phyloP scores from a whole-genome alignment of 106 monocot species.

The Vanilla planifolia region DNA sequence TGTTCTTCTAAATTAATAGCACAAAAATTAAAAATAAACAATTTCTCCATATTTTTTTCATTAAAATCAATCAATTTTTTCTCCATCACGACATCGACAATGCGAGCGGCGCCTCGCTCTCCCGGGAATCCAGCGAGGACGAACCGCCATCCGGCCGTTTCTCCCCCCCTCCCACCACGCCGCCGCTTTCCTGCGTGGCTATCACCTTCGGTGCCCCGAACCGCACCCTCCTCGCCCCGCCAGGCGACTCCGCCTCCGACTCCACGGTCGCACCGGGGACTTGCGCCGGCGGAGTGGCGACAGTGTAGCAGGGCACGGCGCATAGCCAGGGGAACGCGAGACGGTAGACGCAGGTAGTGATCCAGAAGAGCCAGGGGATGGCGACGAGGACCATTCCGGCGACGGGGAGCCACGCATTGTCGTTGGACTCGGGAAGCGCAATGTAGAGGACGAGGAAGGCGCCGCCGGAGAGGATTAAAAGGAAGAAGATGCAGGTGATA shows the following conservation, averaged over 20 bases:
- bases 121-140: constrained; percentile 35
- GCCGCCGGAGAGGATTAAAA: constrained; percentile 35
- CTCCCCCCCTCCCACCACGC: neutral
- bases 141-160: neutral
- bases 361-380: constrained; percentile 64
- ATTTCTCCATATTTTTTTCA: too few relatives aligned
- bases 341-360: constrained; percentile 38
- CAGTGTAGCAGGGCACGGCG: too few relatives aligned
- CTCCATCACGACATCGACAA: constrained; percentile 13
- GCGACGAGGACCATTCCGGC: constrained; percentile 39
- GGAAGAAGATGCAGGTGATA: constrained; percentile 40
- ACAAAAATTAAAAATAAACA: too few relatives aligned
- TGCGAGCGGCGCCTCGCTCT: constrained; percentile 48
- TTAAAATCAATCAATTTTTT: too few relatives aligned
- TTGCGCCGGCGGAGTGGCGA: neutral
- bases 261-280: neutral
- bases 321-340: neutral
- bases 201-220: constrained; percentile 17
- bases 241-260: constrained; percentile 14
- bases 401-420: constrained; percentile 28
- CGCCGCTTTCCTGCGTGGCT: neutral
- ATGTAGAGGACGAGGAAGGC: constrained; percentile 40
- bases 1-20: too few relatives aligned
- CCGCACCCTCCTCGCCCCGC: constrained; percentile 25
- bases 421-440: constrained; percentile 18